phyloP scores from a whole-genome alignment of 192 early-diverging fungal species.

The Pilobolus umbonatus region DNA sequence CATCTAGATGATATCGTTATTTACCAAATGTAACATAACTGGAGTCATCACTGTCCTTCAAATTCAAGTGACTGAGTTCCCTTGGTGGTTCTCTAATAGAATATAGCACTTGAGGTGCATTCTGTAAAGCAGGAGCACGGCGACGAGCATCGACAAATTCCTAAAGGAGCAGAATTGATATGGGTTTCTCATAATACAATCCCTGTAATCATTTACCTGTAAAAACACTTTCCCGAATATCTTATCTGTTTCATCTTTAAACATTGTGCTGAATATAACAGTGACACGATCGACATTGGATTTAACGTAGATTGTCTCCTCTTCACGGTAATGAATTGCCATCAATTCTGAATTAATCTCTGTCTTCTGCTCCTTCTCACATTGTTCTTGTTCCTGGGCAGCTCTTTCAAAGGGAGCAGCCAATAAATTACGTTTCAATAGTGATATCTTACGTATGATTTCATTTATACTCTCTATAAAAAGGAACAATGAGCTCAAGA shows the following conservation, averaged over 20 bases:
- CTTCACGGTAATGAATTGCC: constrained; percentile 90
- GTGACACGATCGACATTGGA: constrained; percentile 92
- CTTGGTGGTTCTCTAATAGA: constrained; percentile 88
- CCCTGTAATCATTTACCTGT: constrained; percentile 53
- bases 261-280: constrained; percentile 93
- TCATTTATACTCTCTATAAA: constrained; percentile 42
- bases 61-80: constrained; percentile 76
- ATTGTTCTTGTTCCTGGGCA: constrained; percentile 75
- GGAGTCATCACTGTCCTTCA: constrained; percentile 76
- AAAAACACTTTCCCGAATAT: constrained; percentile 96
- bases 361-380: constrained; percentile 64
- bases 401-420: constrained; percentile 92
- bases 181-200: background rate
- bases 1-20: background rate
- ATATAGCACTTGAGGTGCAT: constrained; percentile 96
- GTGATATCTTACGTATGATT: constrained; percentile 75
- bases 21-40: constrained; percentile 96
- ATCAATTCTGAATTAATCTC: constrained; percentile 74
- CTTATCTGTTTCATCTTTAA: constrained; percentile 96
- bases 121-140: constrained; percentile 79
- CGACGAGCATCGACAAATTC: constrained; percentile 98
- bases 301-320: constrained; percentile 91
- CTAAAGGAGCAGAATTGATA: constrained; percentile 39
- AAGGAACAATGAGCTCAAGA: constrained; percentile 3
- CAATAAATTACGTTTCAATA: constrained; percentile 92